These are phyloP conservation scores for Boletus insuetus DNA, from an alignment of 768 basidiomycete species.

Conservation along the genomic window DNA sequence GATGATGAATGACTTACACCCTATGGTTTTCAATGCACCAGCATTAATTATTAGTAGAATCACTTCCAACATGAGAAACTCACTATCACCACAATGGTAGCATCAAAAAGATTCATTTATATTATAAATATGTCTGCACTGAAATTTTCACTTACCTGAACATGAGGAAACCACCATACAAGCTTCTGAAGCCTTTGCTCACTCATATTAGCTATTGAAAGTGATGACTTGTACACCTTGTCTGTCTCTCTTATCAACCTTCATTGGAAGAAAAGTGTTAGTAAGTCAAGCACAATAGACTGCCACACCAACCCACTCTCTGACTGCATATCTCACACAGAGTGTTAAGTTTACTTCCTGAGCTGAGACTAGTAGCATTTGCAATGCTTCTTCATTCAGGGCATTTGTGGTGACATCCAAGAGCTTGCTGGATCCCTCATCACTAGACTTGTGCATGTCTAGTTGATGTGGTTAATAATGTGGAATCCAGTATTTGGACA, in stretches of 20 bases:
- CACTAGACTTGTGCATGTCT: not conserved
- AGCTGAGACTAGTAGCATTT: slow-evolving; percentile 3
- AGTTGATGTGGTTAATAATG: no score
- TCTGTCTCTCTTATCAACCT: not conserved
- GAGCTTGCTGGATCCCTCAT: not conserved
- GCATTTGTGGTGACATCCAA: not conserved
- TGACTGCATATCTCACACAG: slow-evolving; percentile 1
- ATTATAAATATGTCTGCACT: not conserved
- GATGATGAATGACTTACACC: no score
- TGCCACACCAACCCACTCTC: not conserved
- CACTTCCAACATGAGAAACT: no score
- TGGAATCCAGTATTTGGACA: not conserved
- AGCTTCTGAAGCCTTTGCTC: not conserved
- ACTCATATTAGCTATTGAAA: not conserved
- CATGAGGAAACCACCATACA: not conserved
- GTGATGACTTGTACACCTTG: not conserved
- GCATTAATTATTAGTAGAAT: no score
- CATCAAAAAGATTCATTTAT: no score
- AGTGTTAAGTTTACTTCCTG: slow-evolving; percentile 1
- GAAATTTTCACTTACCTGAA: not conserved
- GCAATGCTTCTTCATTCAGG: not conserved
- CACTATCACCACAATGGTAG: no score
- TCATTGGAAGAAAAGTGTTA: not conserved
- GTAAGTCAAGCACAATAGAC: no score
- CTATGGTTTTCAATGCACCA: no score